These are phyloP conservation scores for Annulohypoxylon maeteangense DNA, from an alignment of 495 filamentous ascomycete species.

Conservation along the genomic window DNA sequence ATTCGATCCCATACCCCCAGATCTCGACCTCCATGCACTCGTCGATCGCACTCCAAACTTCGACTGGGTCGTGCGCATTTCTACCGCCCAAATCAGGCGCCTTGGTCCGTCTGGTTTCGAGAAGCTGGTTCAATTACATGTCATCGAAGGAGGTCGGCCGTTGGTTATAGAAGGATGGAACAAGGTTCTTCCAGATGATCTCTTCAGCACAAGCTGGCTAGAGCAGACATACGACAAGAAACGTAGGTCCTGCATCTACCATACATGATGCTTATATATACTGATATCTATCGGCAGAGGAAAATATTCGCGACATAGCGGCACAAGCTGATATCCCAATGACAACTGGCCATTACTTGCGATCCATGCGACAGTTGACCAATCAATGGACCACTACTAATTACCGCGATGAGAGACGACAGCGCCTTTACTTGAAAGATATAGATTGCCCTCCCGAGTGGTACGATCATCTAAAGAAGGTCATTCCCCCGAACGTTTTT, in stretches of 20 bases:
- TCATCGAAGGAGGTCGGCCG: constrained; percentile 84
- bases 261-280: neutral
- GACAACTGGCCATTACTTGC: constrained; percentile 87
- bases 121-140: constrained; percentile 78
- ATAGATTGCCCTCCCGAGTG: constrained; percentile 91
- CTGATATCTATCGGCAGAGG: constrained; percentile 51
- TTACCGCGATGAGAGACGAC: constrained; percentile 74
- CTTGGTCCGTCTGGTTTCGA: constrained; percentile 80
- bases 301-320: constrained; percentile 78
- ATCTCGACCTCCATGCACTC: constrained; percentile 77
- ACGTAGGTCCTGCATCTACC: constrained; percentile 58
- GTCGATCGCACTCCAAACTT: constrained; percentile 85
- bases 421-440: constrained; percentile 93
- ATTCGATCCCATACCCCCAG: constrained; percentile 86
- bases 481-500: constrained; percentile 81
- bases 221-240: constrained; percentile 76
- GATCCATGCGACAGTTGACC: constrained; percentile 79
- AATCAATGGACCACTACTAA: constrained; percentile 75
- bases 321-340: constrained; percentile 76
- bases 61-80: constrained; percentile 79
- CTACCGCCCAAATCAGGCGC: constrained; percentile 75
- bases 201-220: constrained; percentile 86
- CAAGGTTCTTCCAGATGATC: constrained; percentile 69
- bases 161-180: constrained; percentile 89
- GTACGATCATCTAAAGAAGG: constrained; percentile 77